Evolutionary conservation across 768 basidiomycete species (phyloP).

Genomic region (Lentinula edodes): DNA sequence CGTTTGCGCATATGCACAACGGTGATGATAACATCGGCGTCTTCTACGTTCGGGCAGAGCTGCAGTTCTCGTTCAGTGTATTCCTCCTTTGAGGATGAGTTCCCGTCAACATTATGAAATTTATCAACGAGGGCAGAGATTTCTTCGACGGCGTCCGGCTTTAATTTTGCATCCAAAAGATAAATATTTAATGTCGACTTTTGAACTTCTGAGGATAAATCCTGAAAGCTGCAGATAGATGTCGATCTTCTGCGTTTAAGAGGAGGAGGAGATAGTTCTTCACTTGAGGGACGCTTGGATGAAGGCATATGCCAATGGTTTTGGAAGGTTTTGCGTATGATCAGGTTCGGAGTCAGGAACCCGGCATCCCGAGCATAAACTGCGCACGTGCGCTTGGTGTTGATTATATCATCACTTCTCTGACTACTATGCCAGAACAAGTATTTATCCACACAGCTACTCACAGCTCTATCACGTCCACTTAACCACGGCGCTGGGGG

Average conservation of each 20-base stretch:
- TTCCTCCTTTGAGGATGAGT: neutral
- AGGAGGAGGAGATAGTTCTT: neutral
- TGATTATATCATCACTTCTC: neutral
- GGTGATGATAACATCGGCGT: slow-evolving; percentile 65
- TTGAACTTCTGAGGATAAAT: neutral
- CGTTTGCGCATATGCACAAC: slow-evolving; percentile 60
- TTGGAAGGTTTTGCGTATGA: too few relatives aligned
- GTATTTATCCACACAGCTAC: neutral
- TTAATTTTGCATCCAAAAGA: slow-evolving; percentile 20
- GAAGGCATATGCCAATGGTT: neutral
- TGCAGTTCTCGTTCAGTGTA: slow-evolving; percentile 17
- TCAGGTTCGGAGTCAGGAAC: too few relatives aligned
- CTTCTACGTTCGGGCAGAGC: slow-evolving; percentile 32
- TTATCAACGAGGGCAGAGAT: slow-evolving; percentile 31
- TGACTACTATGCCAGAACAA: neutral
- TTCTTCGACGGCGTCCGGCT: slow-evolving; percentile 21
- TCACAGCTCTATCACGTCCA: neutral
- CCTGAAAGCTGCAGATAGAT: neutral
- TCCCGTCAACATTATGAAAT: neutral
- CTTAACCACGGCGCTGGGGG: neutral
- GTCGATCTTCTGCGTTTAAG: neutral
- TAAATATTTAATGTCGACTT: slow-evolving; percentile 14
- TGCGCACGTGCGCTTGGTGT: neutral
- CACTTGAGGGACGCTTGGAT: slow-evolving; percentile 2
- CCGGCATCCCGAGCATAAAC: neutral